Base-by-base conservation (phyloP, 1,284 basidiomycete species). In the Ganoderma meredithae region DNA sequence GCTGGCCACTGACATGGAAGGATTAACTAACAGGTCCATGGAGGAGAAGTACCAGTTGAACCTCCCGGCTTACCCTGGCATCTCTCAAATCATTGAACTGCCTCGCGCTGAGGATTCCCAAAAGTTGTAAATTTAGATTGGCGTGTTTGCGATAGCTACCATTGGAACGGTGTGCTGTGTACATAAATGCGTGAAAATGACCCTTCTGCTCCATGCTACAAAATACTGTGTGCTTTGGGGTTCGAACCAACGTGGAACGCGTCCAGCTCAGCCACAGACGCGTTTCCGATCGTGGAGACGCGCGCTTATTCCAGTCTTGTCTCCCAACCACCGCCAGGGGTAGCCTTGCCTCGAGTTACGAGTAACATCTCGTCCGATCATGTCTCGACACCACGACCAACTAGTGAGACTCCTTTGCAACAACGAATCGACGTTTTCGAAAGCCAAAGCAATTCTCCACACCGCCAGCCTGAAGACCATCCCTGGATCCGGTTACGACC, bases 71-170 rank as follows among this genome's bases (percentile, higher is more conserved):
- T 96, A 96, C 78, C 88, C 89, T 13, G 94, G 89, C 1, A 84
- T 83, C 39, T 90, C 92, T 43, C 94, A 96, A 80, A 92, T 97
- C 59, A 93, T 96, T 10, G 94, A 96, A 72, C 77, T 93, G 40
- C 75, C 83, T 17, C 68, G 58, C 19, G 69, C 75, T 12, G 76
- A 74, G 17, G 69, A 69, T n/a, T 56, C 73, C 2, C 75, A 78
- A 67, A 78, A 76, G 71, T 62, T 80, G 55, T 81, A 60, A 74
- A 25, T 5, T 5, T 22, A n/a, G 0, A 36, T 39, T 7, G 9
- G 10, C n/a, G 22, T 39, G n/a, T 39, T 1, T 58, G 7, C 6
- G 5, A 15, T 7, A 33, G 31, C 17, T 56, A 12, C n/a, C 17
- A 47, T 39, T 22, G n/a, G 33, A 56, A 36, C 1, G n/a, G 12